Base-by-base conservation (phyloP, 2,329 filamentous ascomycete genomes). In the Hymenoscyphus infarciens region DNA sequence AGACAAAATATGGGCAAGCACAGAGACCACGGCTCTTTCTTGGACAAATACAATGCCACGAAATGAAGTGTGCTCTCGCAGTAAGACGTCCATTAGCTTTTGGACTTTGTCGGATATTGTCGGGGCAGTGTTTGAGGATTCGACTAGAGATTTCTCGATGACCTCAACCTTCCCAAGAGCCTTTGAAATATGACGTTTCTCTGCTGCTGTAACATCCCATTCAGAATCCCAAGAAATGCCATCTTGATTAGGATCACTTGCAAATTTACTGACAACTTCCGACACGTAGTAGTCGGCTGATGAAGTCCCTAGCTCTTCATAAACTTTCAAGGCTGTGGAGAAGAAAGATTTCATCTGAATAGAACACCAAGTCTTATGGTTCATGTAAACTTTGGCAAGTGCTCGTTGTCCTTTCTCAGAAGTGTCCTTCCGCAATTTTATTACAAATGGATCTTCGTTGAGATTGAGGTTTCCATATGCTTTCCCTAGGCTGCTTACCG, bases 231-330 rank as follows among this genome's bases (percentile, higher is more conserved):
- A 70, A 59, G 71, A 61, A 13, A 72, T 63, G 62, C 75, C 70
- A 11, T 65, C 25, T 69, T 66, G 5, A 55, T n/a, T n/a, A 71
- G 78, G 1, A 81, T 82, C 2, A 73, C 75, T 58, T 1, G 81
- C 78, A 65, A 88, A 82, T 1, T 75, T 75, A n/a, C 79, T 72
- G 16, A 79, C 72, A 49, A 75, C 65, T 31, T 74, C 63, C 61
- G 76, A 71, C 10, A 92, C 82, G 70, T 87, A 92, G 57, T 81
- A 82, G 57, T 92, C 87, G 0, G 83, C 82, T 1, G 88, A 88
- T 87, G 88, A 93, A 1, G 78, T 67, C 0, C 90, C 90, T 3
- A 92, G 79, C 55, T 89, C 82, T 2, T 73, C 67, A 25, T 78
- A 78, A 1, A 92, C 79, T 15, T 80, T 79, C 0, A 66, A 56